Base-by-base conservation (phyloP, 345 rosid species). In the Sapria himalayana region DNA sequence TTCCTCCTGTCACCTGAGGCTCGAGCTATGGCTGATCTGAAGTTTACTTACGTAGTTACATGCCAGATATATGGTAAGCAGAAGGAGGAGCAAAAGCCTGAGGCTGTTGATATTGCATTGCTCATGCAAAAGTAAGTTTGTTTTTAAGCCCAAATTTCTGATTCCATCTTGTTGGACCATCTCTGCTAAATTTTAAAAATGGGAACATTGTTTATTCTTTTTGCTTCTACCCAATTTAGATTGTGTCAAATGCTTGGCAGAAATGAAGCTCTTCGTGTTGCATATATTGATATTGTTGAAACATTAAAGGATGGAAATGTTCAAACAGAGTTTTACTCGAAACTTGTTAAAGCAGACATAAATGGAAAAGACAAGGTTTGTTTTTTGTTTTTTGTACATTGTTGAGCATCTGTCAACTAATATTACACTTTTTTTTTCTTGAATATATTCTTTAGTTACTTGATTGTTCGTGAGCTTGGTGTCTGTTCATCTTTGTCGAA, bases 241-340 rank as follows among this genome's bases (percentile, higher is more conserved):
- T 41, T 45, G 36, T 34, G 18, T 33, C 39, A n/a, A n/a, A n/a
- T n/a, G n/a, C 9, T 40, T 61, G 42, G 24, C 64, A 86, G 97
- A 67, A 78, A 82, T 70, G 97, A 86, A 72, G 97, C 97, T 41
- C 89, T 86, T 45, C 97, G 97, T 36, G 77, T 86, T 49, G 97
- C 97, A 54, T 86, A 75, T 52, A 82, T 86, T 11, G 94, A 81
- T 66, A 67, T 70, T 48, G 94, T 86, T 36, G 97, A 86, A 60
- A 73, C 76, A 39, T 51, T 78, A 37, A 61, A 70, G 59, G 69
- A 76, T 54, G 93, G 91, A 29, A 66, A 47, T 48, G 74, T 76
- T 43, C 81, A 76, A 11, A 78, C 62, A 14, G 91, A 82, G 32
- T 86, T 60, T 51, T 78, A 62, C 60, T 86, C 97, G 15, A 86